Base-by-base conservation (phyloP, 2,329 filamentous ascomycete genomes). In the Xylariaceae sp. region DNA sequence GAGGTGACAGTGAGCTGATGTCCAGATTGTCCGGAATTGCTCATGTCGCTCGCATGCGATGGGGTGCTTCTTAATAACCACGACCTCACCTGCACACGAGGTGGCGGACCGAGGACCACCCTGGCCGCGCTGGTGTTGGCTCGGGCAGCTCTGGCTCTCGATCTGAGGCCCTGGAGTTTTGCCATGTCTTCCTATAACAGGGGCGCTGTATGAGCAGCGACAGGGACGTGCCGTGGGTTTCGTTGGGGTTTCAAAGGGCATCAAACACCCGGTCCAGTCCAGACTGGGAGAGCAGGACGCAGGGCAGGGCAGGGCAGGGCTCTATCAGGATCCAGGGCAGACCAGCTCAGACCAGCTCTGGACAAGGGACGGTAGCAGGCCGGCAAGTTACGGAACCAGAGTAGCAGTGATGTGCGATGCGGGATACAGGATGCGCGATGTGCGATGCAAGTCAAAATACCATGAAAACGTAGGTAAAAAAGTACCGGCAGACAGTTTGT, bases 191-290 rank as follows among this genome's bases (percentile, higher is more conserved):
- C 37, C 39, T 50, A 39, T 34, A 34, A 43, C 45, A 45, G 43
- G 48, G 52, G 47, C 43, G 22, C 18, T 12, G 34, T 26, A 26
- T 26, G 22, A 26, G 22, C 11, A 6, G 22, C 11, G 22, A 26
- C 22, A 26, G 16, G 46, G 39, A 41, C 37, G 47, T 42, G 42
- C 49, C 41, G 39, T 44, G 41, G 15, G 54, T 56, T 56, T 58
- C 53, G 55, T 56, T 47, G 47, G 44, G 48, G 55, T 58, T 56
- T 58, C 55, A 54, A 51, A 52, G 43, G 43, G 47, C 39, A 48
- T 49, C 47, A 53, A 51, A 54, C 49, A 45, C 46, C 38, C 38
- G 38, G 44, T 43, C 44, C 38, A 37, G 44, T 43, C 44, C 35
- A 52, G 45, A 48, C 49, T 40, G 39, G 46, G 33, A 42, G 43